Percentiles rank a stretch among this genome's conserved stretches.
Conservation (phyloP, 1,139 yeast species). For the Blastobotrys arbuscula region DNA sequence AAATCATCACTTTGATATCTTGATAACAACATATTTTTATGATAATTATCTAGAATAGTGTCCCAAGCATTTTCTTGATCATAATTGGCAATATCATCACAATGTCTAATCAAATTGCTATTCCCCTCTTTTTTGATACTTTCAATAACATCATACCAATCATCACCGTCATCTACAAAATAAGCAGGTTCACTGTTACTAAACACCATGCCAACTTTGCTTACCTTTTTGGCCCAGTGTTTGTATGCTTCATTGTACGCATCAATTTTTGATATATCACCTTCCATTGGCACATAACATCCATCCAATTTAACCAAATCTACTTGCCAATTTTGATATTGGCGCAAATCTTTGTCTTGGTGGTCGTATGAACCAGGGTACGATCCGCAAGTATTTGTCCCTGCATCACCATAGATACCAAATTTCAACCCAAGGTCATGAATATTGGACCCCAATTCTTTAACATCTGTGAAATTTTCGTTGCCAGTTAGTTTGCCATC, state of each 20-base stretch:
- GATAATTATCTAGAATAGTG: constrained; percentile 8
- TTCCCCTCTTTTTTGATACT: constrained; percentile 3
- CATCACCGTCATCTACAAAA: constrained; percentile 4
- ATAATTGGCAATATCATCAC: constrained; percentile 9
- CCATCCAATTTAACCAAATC: constrained; percentile 31
- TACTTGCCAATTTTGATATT: constrained; percentile 22
- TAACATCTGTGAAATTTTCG: constrained; percentile 32
- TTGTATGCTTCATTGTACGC: constrained; percentile 4
- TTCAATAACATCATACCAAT: constrained; percentile 12
- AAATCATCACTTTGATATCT: constrained; percentile 6
- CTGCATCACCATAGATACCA: constrained; percentile 34
- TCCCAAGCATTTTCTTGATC: constrained; percentile 7
- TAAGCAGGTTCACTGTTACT: constrained; percentile 12
- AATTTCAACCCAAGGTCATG: constrained; percentile 29
- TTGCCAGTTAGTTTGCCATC: constrained; percentile 18
- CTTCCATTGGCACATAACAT: constrained; percentile 15
- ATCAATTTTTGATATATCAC: background rate
- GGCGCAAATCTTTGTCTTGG: constrained; percentile 27
- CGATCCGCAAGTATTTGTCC: constrained; percentile 31
- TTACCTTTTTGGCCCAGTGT: constrained; percentile 8
- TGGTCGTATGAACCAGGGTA: constrained; percentile 31
- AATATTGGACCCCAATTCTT: constrained; percentile 24
- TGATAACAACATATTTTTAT: constrained; percentile 5
- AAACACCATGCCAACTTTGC: constrained; percentile 4
- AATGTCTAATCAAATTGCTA: constrained; percentile 9